Conservation (phyloP, 148 eudicot genomes). For the Pharnaceum exiguum region DNA sequence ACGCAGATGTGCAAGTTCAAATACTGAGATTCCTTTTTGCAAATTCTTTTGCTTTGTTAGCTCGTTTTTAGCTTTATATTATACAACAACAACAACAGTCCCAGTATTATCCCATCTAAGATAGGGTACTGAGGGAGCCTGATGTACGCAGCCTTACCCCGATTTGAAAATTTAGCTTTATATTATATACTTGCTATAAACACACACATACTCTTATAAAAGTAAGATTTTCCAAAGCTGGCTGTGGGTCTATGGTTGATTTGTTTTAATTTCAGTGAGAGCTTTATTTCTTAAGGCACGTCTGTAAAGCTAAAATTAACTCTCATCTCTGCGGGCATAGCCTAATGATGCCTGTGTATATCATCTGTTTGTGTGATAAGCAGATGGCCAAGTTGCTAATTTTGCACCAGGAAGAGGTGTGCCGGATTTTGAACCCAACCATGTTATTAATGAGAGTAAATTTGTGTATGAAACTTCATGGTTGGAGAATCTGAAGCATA, state of each 20-base stretch:
- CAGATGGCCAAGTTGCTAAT: conserved; percentile 26
- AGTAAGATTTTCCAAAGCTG: too few species aligned
- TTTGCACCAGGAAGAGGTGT: conserved; percentile 19
- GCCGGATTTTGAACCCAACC: conserved; percentile 24
- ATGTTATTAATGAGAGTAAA: conserved; percentile 28
- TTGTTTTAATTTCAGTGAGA: neutral
- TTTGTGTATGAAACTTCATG: conserved; percentile 13
- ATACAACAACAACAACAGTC: too few species aligned
- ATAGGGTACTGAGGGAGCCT: too few species aligned
- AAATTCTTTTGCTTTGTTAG: neutral
- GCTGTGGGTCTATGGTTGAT: neutral
- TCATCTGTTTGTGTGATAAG: conserved; percentile 2
- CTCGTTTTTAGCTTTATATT: too few species aligned
- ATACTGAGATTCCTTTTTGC: neutral
- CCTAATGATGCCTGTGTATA: neutral
- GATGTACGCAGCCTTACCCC: neutral
- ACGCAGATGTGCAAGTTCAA: neutral
- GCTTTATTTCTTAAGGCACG: neutral
- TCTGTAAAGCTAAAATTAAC: neutral
- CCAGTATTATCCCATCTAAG: too few species aligned
- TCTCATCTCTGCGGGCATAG: neutral
- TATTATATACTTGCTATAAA: neutral
- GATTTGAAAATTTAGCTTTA: neutral
- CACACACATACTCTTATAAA: too few species aligned
- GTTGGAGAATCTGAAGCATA: conserved; percentile 23